Evolutionary conservation across 352 stramenopile species (phyloP).

Genomic region (Pythium aquatile): DNA sequence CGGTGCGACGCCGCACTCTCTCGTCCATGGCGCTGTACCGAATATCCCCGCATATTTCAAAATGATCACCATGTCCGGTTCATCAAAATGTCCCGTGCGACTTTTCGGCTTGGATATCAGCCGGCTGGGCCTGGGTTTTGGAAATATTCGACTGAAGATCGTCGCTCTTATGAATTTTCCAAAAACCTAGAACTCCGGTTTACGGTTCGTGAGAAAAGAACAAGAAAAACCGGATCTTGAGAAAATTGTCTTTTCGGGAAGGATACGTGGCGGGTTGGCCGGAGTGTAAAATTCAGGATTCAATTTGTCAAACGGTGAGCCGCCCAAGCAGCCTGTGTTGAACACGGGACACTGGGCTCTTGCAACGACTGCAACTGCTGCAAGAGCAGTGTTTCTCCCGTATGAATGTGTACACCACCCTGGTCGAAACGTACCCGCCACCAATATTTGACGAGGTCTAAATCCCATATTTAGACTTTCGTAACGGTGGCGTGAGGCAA

Average conservation of each 20-base stretch:
- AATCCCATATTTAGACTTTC: neutral
- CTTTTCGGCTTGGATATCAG: conserved; percentile 1
- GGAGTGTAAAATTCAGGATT: neutral
- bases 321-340: too few relatives aligned
- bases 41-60: neutral
- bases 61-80: conserved; percentile 6
- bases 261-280: neutral
- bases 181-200: neutral
- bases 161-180: neutral
- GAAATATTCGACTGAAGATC: neutral
- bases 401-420: neutral
- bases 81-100: neutral
- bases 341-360: too few relatives aligned
- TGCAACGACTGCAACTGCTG: too few relatives aligned
- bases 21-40: too few relatives aligned
- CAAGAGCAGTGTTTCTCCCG: neutral
- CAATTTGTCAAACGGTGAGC: neutral
- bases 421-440: neutral
- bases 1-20: too few relatives aligned
- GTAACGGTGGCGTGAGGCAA: too few relatives aligned
- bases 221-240: neutral
- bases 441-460: neutral
- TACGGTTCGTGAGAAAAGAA: neutral
- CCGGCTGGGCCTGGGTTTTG: neutral
- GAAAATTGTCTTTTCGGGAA: neutral